Percentiles rank a stretch among this genome's conserved stretches.
Conservation (phyloP, 345 rosid genomes). For the Erucastrum elatum region DNA sequence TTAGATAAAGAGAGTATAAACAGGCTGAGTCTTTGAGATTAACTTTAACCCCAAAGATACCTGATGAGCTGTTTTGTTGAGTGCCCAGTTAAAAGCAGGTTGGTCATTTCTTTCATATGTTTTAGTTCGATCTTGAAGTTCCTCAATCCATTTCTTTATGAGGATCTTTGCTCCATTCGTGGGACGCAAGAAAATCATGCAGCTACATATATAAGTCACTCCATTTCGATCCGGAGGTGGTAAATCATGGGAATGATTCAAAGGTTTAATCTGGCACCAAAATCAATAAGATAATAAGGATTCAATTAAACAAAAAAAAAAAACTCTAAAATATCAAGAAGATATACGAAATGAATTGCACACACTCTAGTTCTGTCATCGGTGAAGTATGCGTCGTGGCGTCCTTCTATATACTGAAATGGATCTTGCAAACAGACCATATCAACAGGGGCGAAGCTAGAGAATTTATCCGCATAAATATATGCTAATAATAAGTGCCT, state of each 20-base stretch:
- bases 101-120: slow-evolving; percentile 82
- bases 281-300: background rate
- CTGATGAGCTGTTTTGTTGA: slow-evolving; percentile 66
- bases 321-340: background rate
- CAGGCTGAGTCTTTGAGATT: background rate
- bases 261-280: slow-evolving; percentile 68
- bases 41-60: slow-evolving; percentile 36
- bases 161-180: slow-evolving; percentile 77
- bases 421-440: slow-evolving; percentile 95
- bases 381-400: slow-evolving; percentile 84
- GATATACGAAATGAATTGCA: slow-evolving; percentile 3
- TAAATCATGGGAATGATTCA: slow-evolving; percentile 71
- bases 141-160: slow-evolving; percentile 88
- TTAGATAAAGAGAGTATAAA: background rate
- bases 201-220: slow-evolving; percentile 77
- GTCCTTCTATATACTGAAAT: slow-evolving; percentile 66
- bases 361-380: slow-evolving; percentile 79
- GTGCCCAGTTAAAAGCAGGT: slow-evolving; percentile 90
- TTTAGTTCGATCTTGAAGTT: slow-evolving; percentile 69
- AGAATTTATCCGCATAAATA: too few species aligned
- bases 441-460: too few species aligned
- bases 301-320: background rate
- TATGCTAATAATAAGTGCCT: too few species aligned
- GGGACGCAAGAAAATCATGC: slow-evolving; percentile 78
- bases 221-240: slow-evolving; percentile 78